Evolutionary conservation across 768 basidiomycete species (phyloP), one percentile per base, ranked within the genome.

Genomic region (Crassisporium funariophilum): DNA sequence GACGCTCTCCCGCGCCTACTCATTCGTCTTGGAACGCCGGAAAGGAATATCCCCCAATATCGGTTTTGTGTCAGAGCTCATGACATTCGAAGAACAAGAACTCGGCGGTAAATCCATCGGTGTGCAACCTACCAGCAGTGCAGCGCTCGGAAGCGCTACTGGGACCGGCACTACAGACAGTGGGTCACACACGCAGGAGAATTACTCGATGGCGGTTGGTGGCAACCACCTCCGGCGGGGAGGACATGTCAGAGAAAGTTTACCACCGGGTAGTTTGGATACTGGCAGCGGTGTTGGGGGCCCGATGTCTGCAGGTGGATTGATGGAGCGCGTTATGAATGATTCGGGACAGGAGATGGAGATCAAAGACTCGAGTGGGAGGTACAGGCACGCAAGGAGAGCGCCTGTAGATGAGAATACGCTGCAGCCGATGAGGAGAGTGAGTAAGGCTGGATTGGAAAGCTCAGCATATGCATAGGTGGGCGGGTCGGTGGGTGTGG

Each of bases 31-130:
- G 31, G 95, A 95, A 57, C 82, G 93, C 7, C 83, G 95, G 25
- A 92, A 91, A 56, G 93, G 93, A 54, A 95, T 98, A 55, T 94
- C 91, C 11, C 95, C 95, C 8, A 98, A 97, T 62, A 95, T 98
- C 52, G 95, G 95, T 5, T 98, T 98, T 67, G 93, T 98, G 35
- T 92, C 91, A 4, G 94, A 97, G 66, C 78, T 98, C 34, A 97
- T 97, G 95, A 87, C 84, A 37, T 97, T 95, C 60, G 95, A 98
- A 70, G 93, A 95, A 61, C 75, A 85, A 60, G 89, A 95, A 67
- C 73, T 95, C 40, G 83, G 94, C 49, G 75, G 88, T 43, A 82
- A 91, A 69, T 82, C 80, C 10, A 69, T 82, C 22, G 87, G 86
- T 29, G 87, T 89, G 23, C 70, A 85, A 44, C 70, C 76, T 0